Conservation (phyloP, 768 basidiomycete genomes). For the Xerocomellus chrysenteron region DNA sequence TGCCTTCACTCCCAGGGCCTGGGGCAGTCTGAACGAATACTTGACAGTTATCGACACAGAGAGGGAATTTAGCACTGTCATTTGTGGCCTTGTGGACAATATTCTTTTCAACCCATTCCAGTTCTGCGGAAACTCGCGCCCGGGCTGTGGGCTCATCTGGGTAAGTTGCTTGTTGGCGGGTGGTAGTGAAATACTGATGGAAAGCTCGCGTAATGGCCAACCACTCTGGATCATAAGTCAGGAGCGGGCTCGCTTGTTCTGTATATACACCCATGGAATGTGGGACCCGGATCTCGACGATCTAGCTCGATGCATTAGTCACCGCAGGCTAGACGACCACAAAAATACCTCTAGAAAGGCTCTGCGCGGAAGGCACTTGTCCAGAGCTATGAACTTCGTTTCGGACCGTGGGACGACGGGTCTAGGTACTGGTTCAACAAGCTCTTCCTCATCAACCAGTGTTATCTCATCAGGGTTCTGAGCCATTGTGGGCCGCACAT, state of each 20-base stretch:
- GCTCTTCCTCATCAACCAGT: conserved; percentile 47
- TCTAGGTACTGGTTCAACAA: conserved; percentile 36
- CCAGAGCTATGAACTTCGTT: conserved; percentile 86
- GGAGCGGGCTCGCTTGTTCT: conserved; percentile 25
- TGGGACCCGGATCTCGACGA: conserved; percentile 57
- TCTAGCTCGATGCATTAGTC: conserved; percentile 40
- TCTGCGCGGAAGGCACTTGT: conserved; percentile 79
- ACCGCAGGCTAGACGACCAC: not conserved
- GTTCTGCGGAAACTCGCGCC: conserved; percentile 55
- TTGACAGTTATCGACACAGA: conserved; percentile 56
- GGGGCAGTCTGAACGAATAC: conserved; percentile 68
- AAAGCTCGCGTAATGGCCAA: conserved; percentile 90
- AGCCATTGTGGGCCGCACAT: conserved; percentile 33
- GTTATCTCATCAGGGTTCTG: conserved; percentile 53
- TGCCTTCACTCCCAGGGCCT: conserved; percentile 43
- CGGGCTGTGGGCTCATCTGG: conserved; percentile 55
- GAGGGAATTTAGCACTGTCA: not conserved
- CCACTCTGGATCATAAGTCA: conserved; percentile 90
- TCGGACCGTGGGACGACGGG: conserved; percentile 25
- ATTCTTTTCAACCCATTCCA: conserved; percentile 67
- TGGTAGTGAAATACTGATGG: conserved; percentile 69
- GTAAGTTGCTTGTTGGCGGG: conserved; percentile 49
- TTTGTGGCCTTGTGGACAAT: conserved; percentile 31
- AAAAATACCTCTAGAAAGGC: conserved; percentile 74
- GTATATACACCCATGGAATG: conserved; percentile 10